These are phyloP conservation scores for Capsicum baccatum DNA, from an alignment of 257 asterid species.

Conservation along the genomic window DNA sequence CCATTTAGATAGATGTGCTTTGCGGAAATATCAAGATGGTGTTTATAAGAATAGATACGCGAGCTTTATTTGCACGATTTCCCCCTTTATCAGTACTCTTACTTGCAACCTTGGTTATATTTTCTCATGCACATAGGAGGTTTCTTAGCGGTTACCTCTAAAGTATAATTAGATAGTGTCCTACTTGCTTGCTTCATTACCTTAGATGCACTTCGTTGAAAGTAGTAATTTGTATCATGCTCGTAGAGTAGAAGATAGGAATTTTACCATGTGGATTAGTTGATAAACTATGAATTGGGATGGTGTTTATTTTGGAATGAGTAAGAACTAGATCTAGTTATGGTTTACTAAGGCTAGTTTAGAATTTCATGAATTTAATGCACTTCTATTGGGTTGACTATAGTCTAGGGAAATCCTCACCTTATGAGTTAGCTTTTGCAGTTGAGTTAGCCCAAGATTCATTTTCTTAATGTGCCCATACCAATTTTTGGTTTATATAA, in stretches of 20 bases:
- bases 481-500: neutral
- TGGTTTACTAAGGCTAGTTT: neutral
- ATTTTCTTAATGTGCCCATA: slow-evolving; percentile 1
- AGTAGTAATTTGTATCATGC: slow-evolving; percentile 20
- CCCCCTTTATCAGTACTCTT: neutral
- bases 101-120: neutral
- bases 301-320: neutral
- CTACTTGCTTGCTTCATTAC: slow-evolving; percentile 13
- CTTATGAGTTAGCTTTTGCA: neutral
- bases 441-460: neutral
- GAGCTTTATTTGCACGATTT: slow-evolving; percentile 16
- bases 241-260: neutral
- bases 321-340: slow-evolving; percentile 10
- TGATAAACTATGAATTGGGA: slow-evolving; percentile 10
- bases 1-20: slow-evolving; percentile 16
- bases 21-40: neutral
- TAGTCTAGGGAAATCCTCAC: neutral
- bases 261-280: neutral
- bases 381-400: neutral
- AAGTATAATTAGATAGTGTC: neutral
- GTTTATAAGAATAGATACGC: neutral
- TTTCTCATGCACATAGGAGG: slow-evolving; percentile 23
- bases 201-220: neutral
- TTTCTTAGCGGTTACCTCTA: neutral
- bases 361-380: neutral